Evolutionary conservation across 441 rosid species (phyloP).

Genomic region (Pelargonium hybrid): DNA sequence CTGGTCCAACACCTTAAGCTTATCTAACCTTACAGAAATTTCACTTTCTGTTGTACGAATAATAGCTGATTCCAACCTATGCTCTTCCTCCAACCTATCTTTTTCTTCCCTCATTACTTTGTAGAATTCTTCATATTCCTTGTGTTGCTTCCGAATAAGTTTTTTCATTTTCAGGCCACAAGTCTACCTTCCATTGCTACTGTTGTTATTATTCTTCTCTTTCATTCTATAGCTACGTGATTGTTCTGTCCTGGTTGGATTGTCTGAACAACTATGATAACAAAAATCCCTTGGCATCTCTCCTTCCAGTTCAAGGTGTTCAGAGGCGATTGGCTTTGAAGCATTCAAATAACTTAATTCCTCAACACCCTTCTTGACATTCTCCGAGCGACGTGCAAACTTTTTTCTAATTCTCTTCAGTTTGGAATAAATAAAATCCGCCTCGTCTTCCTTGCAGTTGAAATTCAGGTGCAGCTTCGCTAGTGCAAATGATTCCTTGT

Average conservation of each 20-base stretch:
- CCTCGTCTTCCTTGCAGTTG: conserved; percentile 56
- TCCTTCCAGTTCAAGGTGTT: conserved; percentile 3
- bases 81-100: background rate
- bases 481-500: conserved; percentile 51
- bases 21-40: background rate
- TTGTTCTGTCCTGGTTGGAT: background rate
- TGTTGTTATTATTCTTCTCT: background rate
- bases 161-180: background rate
- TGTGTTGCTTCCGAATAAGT: background rate
- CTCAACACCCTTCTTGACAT: background rate
- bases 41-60: background rate
- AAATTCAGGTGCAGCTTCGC: conserved; percentile 56
- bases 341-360: conserved; percentile 11
- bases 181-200: background rate
- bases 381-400: conserved; percentile 22
- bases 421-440: conserved; percentile 42
- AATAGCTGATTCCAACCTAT: background rate
- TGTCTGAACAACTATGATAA: conserved; percentile 6
- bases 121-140: background rate
- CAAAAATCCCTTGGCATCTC: background rate
- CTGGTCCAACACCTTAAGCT: background rate
- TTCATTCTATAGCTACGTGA: background rate
- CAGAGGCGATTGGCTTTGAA: conserved; percentile 3
- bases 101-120: background rate
- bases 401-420: conserved; percentile 48